phyloP scores from a whole-genome alignment of 2,329 filamentous ascomycete genomes.

The Ceratocystis harringtonii region DNA sequence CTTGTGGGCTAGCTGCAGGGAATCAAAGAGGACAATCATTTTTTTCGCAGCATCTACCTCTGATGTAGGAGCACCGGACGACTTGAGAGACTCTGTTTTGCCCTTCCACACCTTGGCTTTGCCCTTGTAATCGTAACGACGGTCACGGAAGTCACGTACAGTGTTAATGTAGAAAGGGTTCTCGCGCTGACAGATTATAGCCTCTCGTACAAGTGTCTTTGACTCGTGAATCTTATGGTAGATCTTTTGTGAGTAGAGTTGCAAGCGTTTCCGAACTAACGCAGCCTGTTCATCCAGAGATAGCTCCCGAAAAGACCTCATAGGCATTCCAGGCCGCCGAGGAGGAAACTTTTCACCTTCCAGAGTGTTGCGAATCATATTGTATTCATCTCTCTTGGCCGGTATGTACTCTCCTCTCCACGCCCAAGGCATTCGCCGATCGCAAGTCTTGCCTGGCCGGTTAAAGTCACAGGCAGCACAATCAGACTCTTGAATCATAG shows the following conservation, averaged over 20 bases:
- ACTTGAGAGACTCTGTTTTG: slow-evolving; percentile 77
- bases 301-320: slow-evolving; percentile 66
- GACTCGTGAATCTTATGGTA: slow-evolving; percentile 98
- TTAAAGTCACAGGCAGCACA: slow-evolving; percentile 99
- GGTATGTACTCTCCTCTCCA: slow-evolving; percentile 97
- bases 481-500: slow-evolving; percentile 94
- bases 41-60: slow-evolving; percentile 95
- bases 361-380: slow-evolving; percentile 88
- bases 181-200: slow-evolving; percentile 94
- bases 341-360: slow-evolving; percentile 89
- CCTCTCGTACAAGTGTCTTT: slow-evolving; percentile 81
- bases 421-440: slow-evolving; percentile 85
- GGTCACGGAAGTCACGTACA: slow-evolving; percentile 88
- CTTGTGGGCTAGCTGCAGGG: slow-evolving; percentile 90
- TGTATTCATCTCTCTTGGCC: slow-evolving; percentile 94
- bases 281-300: slow-evolving; percentile 65
- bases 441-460: slow-evolving; percentile 89
- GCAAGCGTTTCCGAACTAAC: slow-evolving; percentile 71
- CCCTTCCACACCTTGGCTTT: slow-evolving; percentile 98
- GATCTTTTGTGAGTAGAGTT: slow-evolving; percentile 93
- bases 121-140: slow-evolving; percentile 95
- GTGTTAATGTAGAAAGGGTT: slow-evolving; percentile 98
- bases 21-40: slow-evolving; percentile 95
- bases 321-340: slow-evolving; percentile 53
- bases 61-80: slow-evolving; percentile 54